Evolutionary conservation across 345 rosid species (phyloP), one percentile per base, ranked within the genome.

Genomic region (rapeseed (Brassica napus)): DNA sequence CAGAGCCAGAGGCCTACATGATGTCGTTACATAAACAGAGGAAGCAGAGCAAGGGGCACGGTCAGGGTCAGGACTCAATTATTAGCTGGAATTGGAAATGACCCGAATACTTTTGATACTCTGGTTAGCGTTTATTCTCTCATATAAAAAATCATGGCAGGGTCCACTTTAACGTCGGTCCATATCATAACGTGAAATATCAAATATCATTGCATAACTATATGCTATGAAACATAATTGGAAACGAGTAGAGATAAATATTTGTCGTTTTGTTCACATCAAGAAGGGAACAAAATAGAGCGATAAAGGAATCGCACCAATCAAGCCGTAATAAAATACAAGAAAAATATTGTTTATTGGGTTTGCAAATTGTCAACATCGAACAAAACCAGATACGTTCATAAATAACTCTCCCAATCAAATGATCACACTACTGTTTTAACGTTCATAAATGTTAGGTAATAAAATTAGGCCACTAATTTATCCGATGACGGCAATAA

Each of bases 141-240:
- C 59, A 2, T 54, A 16, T 34, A 65, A 31, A 63, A 49, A 66
- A 66, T 63, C n/a, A 34, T 23, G 14, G 6, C 21, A 65, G 63
- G 73, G 63, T 73, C 82, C 77, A 72, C 68, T 16, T 78, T 16
- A 15, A 72, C 55, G 77, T 79, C 73, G 82, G 73, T 79, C 77
- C 30, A 79, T 16, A 59, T 67, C 73, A 47, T 59, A 44, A 4
- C 55, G 63, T 44, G 63, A 67, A 47, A 32, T 44, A 58, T 72
- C n/a, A 72, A 66, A 47, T 47, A 47, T 47, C 58, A 52, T 1
- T n/a, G 24, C 21, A 65, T 65, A 63, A 63, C 35, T 23, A 8
- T 57, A 49, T 49, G 5, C 2, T 35, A 26, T 77, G 15, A 77
- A 78, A 72, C 62, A 73, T 60, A 73, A 49, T 47, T 65, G 1